Evolutionary conservation across 441 rosid species (phyloP), one percentile per base, ranked within the genome.

Genomic region (Erodium trifolium): DNA sequence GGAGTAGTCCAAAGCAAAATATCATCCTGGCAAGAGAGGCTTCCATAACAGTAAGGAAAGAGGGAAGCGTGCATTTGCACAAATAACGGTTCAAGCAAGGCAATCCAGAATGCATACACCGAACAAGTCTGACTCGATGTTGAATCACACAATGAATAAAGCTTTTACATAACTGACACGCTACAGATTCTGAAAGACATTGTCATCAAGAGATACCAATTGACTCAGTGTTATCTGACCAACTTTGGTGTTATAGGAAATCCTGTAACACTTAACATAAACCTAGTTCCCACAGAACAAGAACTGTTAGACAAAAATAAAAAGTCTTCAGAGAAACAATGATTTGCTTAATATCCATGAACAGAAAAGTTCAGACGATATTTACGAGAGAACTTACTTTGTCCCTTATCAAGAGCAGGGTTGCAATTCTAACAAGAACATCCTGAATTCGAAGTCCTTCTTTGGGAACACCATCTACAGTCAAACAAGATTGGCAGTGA

Each of bases 391-490:
- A 80, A 73, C 83, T 78, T 79, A 90, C 99, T 86, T 89, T 95
- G 17, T 89, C 89, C 80, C 82, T 77, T 41, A 95, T 65, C 75
- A 85, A 80, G 76, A 83, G 71, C 76, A 95, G 79, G 77, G 79
- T 69, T 14, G 95, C 93, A 69, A 90, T 88, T 77, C 99, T 85
- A 51, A 90, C 88, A n/a, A 95, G 88, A 29, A 95, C 98, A 73
- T 95, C 99, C 71, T 74, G 82, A 71, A 89, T 82, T 82, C 99
- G 83, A 70, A 95, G 97, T 72, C 99, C 99, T 82, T 95, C 99
- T 80, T 95, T 95, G 13, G 98, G 99, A 69, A 95, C 98, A 70
- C 98, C 99, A 81, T 92, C 99, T 95, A 73, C 72, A 85, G 55
- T 72, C 70, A 80, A 83, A 77, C 17, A 60, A 55, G 27, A 47